A percentile compares a stretch with the other conserved stretches of the same genome.
Evolutionary conservation across 192 early-diverging fungal genomes (phyloP).

Genomic region (Umbelopsis isabellina): DNA sequence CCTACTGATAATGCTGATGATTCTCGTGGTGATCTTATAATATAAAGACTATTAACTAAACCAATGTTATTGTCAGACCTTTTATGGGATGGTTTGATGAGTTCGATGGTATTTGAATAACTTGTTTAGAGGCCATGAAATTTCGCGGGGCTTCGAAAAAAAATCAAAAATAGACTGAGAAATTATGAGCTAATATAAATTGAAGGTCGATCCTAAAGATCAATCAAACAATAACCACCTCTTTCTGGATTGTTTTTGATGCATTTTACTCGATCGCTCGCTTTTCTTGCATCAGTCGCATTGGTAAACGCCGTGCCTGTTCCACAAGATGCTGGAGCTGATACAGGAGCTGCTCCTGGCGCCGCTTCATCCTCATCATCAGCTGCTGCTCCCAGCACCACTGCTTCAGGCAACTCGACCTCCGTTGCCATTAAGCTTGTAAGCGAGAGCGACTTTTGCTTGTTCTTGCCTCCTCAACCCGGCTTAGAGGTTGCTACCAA

Average conservation of each 20-base stretch:
- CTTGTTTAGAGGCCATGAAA: not conserved
- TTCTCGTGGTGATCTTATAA: no score
- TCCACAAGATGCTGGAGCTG: conserved; percentile 11
- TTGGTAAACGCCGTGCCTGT: not conserved
- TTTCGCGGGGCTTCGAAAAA: not conserved
- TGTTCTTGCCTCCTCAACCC: conserved; percentile 52
- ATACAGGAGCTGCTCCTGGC: not conserved
- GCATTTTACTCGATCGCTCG: conserved; percentile 17
- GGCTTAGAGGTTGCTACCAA: conserved; percentile 43
- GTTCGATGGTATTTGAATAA: not conserved
- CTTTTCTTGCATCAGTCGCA: conserved; percentile 11
- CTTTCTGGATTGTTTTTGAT: not conserved
- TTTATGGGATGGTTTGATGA: not conserved
- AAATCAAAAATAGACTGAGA: not conserved
- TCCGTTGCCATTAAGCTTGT: conserved; percentile 19
- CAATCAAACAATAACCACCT: no score
- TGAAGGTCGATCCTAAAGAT: no score
- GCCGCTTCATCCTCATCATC: not conserved
- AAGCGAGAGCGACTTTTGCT: conserved; percentile 45
- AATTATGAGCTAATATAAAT: no score
- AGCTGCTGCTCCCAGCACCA: not conserved
- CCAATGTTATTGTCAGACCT: not conserved
- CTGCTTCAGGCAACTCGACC: not conserved
- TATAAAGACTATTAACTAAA: not conserved
- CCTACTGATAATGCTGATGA: no score